These are phyloP conservation scores for Setaria italica DNA, from an alignment of 202 grass and related monocot genomes.

Conservation along the genomic window DNA sequence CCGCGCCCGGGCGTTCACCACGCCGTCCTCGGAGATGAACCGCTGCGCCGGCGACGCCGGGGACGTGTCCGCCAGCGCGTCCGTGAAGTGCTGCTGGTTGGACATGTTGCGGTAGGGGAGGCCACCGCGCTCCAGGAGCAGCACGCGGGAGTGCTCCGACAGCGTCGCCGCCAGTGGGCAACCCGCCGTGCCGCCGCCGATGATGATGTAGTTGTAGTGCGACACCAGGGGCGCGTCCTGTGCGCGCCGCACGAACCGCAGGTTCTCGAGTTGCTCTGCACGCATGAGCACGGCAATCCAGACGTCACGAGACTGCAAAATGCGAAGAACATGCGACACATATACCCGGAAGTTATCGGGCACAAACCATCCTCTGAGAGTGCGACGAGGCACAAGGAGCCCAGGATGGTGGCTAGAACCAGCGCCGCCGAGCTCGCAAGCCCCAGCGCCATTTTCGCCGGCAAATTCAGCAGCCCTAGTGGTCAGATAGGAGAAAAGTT, in stretches of 20 bases:
- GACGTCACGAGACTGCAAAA: neutral
- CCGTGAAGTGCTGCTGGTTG: slow-evolving; percentile 68
- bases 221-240: slow-evolving; percentile 62
- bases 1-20: slow-evolving; percentile 72
- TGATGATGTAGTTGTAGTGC: slow-evolving; percentile 81
- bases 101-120: slow-evolving; percentile 77
- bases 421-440: slow-evolving; percentile 1
- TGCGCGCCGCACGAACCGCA: slow-evolving; percentile 69
- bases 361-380: slow-evolving; percentile 49
- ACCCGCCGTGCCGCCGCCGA: slow-evolving; percentile 80
- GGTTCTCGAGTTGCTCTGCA: slow-evolving; percentile 53
- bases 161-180: slow-evolving; percentile 84
- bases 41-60: slow-evolving; percentile 63
- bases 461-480: neutral
- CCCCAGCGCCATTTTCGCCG: slow-evolving; percentile 36
- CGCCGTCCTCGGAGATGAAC: slow-evolving; percentile 80
- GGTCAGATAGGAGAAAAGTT: slow-evolving; percentile 39
- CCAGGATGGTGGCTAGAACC: slow-evolving; percentile 2
- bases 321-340: neutral
- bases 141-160: slow-evolving; percentile 73
- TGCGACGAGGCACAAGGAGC: slow-evolving; percentile 25
- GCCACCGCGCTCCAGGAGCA: slow-evolving; percentile 75
- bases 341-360: too few relatives aligned
- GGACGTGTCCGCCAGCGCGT: slow-evolving; percentile 68
- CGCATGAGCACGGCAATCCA: neutral